Percentiles rank a stretch among this genome's conserved stretches.
These are phyloP conservation scores for Daldinia childiae DNA, from an alignment of 495 filamentous ascomycete species.

Conservation along the genomic window DNA sequence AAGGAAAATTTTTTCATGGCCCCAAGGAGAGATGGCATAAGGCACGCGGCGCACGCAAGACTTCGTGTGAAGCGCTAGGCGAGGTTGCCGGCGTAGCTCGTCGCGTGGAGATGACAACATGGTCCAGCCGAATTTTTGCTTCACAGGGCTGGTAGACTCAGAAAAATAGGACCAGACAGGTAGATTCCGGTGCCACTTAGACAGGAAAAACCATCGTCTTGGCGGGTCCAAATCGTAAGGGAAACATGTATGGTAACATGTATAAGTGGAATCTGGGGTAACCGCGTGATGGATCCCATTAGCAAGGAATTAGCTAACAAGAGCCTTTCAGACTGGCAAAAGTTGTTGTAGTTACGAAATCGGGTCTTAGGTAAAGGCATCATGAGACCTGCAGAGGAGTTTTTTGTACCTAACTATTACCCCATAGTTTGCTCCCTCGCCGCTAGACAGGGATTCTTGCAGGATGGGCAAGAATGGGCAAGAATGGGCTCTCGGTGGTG, in stretches of 20 bases:
- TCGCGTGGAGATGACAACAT: conserved; percentile 36
- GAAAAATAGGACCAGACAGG: no score
- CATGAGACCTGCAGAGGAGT: conserved; percentile 45
- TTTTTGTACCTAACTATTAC: conserved; percentile 51
- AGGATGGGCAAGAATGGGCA: conserved; percentile 23
- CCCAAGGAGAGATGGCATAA: conserved; percentile 25
- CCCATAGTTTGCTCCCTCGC: conserved; percentile 50
- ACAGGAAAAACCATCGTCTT: conserved; percentile 35
- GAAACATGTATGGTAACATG: conserved; percentile 18
- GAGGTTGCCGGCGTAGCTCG: conserved; percentile 20
- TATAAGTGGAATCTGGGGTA: conserved; percentile 46
- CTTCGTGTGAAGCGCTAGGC: conserved; percentile 9
- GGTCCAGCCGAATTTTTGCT: background rate
- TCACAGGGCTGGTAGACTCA: background rate
- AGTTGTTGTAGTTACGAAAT: conserved; percentile 47
- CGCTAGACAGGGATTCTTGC: conserved; percentile 28
- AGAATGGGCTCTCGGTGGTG: conserved; percentile 34
- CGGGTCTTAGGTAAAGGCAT: conserved; percentile 35
- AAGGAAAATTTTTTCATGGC: conserved; percentile 32
- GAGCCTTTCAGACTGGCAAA: conserved; percentile 20
- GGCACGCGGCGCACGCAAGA: conserved; percentile 16
- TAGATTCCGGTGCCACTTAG: background rate
- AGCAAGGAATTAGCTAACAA: conserved; percentile 38
- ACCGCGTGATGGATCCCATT: conserved; percentile 47
- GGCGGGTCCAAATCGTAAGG: conserved; percentile 34